Evolutionary conservation across 2,329 filamentous ascomycete species (phyloP).

Genomic region (Diaporthe humulicola): DNA sequence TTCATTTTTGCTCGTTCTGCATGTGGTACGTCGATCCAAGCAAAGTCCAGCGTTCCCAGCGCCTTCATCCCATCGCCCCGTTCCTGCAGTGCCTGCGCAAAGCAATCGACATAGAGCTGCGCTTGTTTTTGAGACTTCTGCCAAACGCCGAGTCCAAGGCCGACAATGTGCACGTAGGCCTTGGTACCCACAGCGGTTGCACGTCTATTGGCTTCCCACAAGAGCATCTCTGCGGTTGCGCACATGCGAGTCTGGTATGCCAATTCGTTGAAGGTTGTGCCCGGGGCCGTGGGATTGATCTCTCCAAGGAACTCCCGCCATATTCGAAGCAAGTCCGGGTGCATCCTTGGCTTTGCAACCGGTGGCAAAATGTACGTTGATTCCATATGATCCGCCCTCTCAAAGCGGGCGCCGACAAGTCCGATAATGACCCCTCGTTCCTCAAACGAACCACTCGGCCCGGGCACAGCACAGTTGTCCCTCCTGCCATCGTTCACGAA

Average conservation of each 20-base stretch:
- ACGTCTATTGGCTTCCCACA: constrained; percentile 48
- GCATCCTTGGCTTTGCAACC: constrained; percentile 34
- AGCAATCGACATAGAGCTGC: constrained; percentile 14
- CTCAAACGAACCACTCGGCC: constrained; percentile 42
- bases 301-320: constrained; percentile 5
- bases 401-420: constrained; percentile 50
- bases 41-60: constrained; percentile 21
- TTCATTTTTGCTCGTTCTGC: neutral
- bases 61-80: neutral
- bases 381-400: constrained; percentile 49
- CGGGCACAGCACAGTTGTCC: constrained; percentile 39
- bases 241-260: constrained; percentile 48
- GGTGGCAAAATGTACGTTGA: constrained; percentile 32
- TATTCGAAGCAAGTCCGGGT: constrained; percentile 28
- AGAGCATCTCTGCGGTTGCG: constrained; percentile 45
- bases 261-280: constrained; percentile 40
- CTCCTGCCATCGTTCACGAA: constrained; percentile 50
- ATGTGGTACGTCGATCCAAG: neutral
- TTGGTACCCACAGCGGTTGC: constrained; percentile 41
- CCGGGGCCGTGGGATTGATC: neutral
- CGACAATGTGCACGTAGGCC: constrained; percentile 50
- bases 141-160: constrained; percentile 50
- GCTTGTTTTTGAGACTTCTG: constrained; percentile 35
- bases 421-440: constrained; percentile 49
- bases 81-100: constrained; percentile 7